A percentile compares a stretch with the other conserved stretches of the same genome.
Conservation (phyloP, 2,329 filamentous ascomycete genomes). For the Talaromyces marneffei region DNA sequence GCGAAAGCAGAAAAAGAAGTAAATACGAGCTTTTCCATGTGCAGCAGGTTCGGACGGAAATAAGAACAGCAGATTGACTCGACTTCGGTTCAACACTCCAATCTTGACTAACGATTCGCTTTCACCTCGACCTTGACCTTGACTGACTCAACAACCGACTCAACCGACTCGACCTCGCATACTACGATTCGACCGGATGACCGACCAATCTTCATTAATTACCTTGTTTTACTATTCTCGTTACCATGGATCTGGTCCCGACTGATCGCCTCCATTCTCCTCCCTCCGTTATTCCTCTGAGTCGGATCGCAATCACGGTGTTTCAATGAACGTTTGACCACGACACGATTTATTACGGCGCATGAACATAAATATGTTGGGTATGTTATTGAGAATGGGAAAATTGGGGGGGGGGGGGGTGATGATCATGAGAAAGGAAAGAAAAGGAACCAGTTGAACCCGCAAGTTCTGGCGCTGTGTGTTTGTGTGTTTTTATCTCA, state of each 20-base stretch:
- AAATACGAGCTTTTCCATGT: slow-evolving; percentile 66
- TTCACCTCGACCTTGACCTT: slow-evolving; percentile 16
- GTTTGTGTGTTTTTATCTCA: neutral
- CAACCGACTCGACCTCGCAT: slow-evolving; percentile 16
- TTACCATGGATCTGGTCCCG: neutral
- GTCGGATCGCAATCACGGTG: neutral
- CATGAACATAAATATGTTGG: neutral
- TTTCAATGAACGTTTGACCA: neutral
- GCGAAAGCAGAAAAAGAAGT: slow-evolving; percentile 65
- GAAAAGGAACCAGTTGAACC: neutral
- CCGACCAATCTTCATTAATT: neutral
- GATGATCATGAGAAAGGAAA: neutral
- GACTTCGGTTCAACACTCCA: neutral
- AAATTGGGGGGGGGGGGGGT: neutral
- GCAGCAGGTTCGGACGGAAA: slow-evolving; percentile 93
- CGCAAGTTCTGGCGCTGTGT: slow-evolving; percentile 1
- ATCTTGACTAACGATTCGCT: neutral
- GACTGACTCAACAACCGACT: slow-evolving; percentile 15
- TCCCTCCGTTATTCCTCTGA: neutral
- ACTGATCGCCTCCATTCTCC: neutral
- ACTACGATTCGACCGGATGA: slow-evolving; percentile 8
- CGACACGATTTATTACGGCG: neutral
- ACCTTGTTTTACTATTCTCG: slow-evolving; percentile 5
- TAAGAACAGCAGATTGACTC: slow-evolving; percentile 45
- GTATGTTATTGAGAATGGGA: neutral